These are phyloP conservation scores for Dendryphion nanum DNA, from an alignment of 2,329 filamentous ascomycete species.

Conservation along the genomic window DNA sequence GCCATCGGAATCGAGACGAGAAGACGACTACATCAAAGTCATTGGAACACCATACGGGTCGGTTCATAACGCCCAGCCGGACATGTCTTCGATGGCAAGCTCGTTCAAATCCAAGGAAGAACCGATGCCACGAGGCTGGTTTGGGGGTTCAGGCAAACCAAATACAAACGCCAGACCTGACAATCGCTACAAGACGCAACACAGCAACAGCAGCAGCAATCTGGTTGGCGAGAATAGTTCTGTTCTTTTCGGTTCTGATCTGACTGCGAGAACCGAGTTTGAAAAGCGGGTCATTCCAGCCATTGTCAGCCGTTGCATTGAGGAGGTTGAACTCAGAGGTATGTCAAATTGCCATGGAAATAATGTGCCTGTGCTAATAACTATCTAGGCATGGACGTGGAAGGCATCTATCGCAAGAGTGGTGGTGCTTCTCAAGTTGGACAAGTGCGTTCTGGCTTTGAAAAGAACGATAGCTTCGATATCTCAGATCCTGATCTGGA, in stretches of 20 bases:
- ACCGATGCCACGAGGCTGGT: conserved; percentile 30
- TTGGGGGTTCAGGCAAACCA: conserved; percentile 26
- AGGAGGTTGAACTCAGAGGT: conserved; percentile 91
- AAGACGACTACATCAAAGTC: conserved; percentile 53
- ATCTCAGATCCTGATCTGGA: conserved; percentile 92
- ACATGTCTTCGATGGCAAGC: conserved; percentile 32
- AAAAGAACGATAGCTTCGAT: conserved; percentile 80
- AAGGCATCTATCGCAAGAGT: conserved; percentile 97
- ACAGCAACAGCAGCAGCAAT: conserved; percentile 46
- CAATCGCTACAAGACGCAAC: conserved; percentile 33
- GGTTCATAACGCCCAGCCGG: conserved; percentile 29
- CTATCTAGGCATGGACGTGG: conserved; percentile 74
- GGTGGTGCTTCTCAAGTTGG: conserved; percentile 91
- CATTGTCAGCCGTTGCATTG: conserved; percentile 89
- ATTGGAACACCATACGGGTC: conserved; percentile 47
- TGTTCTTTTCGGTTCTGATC: conserved; percentile 85
- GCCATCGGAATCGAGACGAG: conserved; percentile 56
- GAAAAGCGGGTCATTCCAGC: conserved; percentile 87
- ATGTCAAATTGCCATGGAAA: conserved; percentile 11
- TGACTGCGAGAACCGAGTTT: conserved; percentile 79
- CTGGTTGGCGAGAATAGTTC: conserved; percentile 33
- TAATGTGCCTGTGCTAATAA: conserved; percentile 6
- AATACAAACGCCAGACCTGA: conserved; percentile 14
- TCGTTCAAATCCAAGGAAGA: conserved; percentile 27
- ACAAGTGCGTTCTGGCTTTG: conserved; percentile 86